A percentile compares a stretch with the other conserved stretches of the same genome.
These are phyloP conservation scores for Chrysanthemum seticuspe DNA, from an alignment of 129 eudicot species.

Conservation along the genomic window DNA sequence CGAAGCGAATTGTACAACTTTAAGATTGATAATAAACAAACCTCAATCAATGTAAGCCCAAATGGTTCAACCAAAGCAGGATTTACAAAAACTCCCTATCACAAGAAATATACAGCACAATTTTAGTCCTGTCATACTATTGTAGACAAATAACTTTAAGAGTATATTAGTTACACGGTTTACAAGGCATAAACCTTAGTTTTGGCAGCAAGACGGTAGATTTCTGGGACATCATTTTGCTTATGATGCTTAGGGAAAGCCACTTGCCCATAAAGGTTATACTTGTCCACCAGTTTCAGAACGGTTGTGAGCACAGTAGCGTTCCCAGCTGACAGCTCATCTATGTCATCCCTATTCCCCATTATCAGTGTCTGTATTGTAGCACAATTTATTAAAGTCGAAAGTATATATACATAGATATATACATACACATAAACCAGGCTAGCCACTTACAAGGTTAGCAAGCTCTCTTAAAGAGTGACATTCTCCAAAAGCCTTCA, in stretches of 20 bases:
- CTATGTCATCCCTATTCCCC: conserved; percentile 95
- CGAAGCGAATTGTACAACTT: neutral
- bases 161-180: neutral
- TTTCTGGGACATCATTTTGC: conserved; percentile 90
- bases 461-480: conserved; percentile 84
- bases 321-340: conserved; percentile 77
- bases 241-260: conserved; percentile 96
- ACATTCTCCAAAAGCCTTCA: conserved; percentile 97
- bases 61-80: conserved; percentile 95
- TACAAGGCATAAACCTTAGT: conserved; percentile 52
- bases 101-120: conserved; percentile 7
- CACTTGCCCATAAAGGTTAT: conserved; percentile 90
- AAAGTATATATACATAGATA: conserved; percentile 3
- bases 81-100: conserved; percentile 91
- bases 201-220: conserved; percentile 80
- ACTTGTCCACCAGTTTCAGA: conserved; percentile 71
- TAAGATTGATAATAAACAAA: conserved; percentile 26
- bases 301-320: conserved; percentile 80
- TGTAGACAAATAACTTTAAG: conserved; percentile 14
- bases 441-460: conserved; percentile 66
- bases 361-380: conserved; percentile 71
- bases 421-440: neutral
- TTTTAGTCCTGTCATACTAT: neutral
- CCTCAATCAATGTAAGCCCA: conserved; percentile 95
- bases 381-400: neutral